Conservation (phyloP, 2,329 filamentous ascomycete genomes). For the Albifimbria verrucaria region DNA sequence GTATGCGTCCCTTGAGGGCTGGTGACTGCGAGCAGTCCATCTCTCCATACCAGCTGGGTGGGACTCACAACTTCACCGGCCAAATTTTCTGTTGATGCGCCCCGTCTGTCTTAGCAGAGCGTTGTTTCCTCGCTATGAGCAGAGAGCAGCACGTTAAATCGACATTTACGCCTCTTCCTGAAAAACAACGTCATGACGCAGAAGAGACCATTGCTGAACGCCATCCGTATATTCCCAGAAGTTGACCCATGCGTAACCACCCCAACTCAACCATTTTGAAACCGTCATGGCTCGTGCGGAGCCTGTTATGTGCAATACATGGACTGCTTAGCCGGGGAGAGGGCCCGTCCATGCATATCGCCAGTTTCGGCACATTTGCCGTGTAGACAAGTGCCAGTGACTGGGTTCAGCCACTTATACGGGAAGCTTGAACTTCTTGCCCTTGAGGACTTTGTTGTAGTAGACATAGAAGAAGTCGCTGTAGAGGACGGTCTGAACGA, state of each 20-base stretch:
- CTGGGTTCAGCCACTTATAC: slow-evolving; percentile 51
- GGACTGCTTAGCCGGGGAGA: no score
- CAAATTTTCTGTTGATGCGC: no score
- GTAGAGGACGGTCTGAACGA: slow-evolving; percentile 92
- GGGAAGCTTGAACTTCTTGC: slow-evolving; percentile 82
- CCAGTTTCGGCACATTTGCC: not conserved
- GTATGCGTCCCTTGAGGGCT: no score
- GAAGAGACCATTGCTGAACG: slow-evolving; percentile 18
- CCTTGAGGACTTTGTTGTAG: slow-evolving; percentile 92
- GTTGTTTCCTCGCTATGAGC: not conserved
- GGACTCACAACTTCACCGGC: no score
- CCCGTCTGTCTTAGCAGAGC: no score
- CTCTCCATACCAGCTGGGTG: no score
- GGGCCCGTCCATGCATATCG: not conserved
- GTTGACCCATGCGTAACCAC: slow-evolving; percentile 1
- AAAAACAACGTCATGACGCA: not conserved
- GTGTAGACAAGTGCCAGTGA: not conserved
- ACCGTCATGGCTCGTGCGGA: not conserved
- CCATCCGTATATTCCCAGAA: slow-evolving; percentile 25
- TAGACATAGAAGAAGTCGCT: slow-evolving; percentile 99
- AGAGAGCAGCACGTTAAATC: not conserved
- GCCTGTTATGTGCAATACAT: not conserved
- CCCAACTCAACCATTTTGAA: not conserved
- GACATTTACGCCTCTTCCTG: not conserved
- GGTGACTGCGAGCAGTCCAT: no score